Percentiles rank a stretch among this genome's conserved stretches.
These are phyloP conservation scores for Lachancea meyersii DNA, from an alignment of 805 yeast species.

Conservation along the genomic window DNA sequence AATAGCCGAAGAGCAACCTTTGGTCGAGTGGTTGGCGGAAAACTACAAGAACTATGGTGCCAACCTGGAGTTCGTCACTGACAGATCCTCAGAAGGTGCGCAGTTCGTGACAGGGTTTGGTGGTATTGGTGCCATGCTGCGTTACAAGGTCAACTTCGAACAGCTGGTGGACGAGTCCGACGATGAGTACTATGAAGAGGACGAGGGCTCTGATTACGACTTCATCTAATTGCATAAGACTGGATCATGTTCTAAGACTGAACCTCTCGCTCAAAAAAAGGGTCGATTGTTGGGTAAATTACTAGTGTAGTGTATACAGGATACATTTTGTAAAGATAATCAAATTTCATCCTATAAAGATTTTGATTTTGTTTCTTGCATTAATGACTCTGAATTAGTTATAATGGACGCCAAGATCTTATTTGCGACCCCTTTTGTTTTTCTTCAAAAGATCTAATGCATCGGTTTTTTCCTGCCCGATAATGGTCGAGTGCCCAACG, in stretches of 20 bases:
- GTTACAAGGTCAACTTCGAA: constrained; percentile 96
- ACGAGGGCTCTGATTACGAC: constrained; percentile 35
- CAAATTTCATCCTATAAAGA: not conserved
- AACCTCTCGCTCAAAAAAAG: not conserved
- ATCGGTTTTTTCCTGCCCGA: constrained; percentile 62
- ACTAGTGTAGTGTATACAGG: constrained; percentile 5
- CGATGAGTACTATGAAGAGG: constrained; percentile 79
- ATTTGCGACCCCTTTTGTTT: constrained; percentile 2
- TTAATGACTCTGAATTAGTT: no score
- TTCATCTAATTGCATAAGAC: constrained; percentile 26
- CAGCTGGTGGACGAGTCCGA: constrained; percentile 85
- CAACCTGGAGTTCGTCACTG: constrained; percentile 90
- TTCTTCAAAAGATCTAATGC: constrained; percentile 59
- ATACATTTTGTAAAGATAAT: constrained; percentile 6
- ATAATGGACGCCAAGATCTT: not conserved
- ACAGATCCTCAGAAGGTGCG: constrained; percentile 96
- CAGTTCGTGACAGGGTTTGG: constrained; percentile 98
- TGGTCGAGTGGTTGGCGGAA: constrained; percentile 97
- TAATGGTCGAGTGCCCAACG: constrained; percentile 55
- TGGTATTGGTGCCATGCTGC: constrained; percentile 95
- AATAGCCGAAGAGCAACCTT: constrained; percentile 70
- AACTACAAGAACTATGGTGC: constrained; percentile 94
- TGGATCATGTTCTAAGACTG: not conserved
- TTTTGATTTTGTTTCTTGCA: no score
- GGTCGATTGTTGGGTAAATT: not conserved